phyloP scores from a whole-genome alignment of 306 rosid species.

The Castanospermum australe region DNA sequence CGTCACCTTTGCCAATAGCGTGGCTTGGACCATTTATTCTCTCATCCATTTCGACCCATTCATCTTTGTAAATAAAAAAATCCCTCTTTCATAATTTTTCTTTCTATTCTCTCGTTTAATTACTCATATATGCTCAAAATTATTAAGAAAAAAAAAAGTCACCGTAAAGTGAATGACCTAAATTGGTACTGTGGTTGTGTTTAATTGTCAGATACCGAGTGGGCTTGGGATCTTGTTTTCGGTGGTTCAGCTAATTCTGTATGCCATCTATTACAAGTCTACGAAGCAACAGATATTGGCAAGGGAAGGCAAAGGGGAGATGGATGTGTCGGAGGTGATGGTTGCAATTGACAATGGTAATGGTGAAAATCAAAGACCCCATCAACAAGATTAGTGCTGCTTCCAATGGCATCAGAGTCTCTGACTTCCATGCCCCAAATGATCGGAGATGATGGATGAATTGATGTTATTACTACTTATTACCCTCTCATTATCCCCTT shows the following conservation, averaged over 20 bases:
- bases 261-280: slow-evolving; percentile 77
- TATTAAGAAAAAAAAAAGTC: neutral
- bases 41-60: slow-evolving; percentile 73
- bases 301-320: slow-evolving; percentile 38
- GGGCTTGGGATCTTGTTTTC: slow-evolving; percentile 66
- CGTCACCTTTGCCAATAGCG: slow-evolving; percentile 64
- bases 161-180: neutral
- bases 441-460: neutral
- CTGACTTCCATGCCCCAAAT: neutral
- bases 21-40: slow-evolving; percentile 82
- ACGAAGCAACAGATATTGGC: slow-evolving; percentile 58
- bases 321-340: slow-evolving; percentile 42
- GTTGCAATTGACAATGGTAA: slow-evolving; percentile 27
- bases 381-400: neutral
- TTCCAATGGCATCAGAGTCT: neutral
- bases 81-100: neutral
- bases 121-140: neutral
- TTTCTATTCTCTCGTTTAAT: neutral
- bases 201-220: slow-evolving; percentile 81
- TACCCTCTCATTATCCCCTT: too few relatives aligned
- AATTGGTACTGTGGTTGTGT: neutral
- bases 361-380: neutral
- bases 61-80: slow-evolving; percentile 45
- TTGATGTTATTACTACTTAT: too few relatives aligned
- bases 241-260: slow-evolving; percentile 62